Base-by-base conservation (phyloP, 129 eudicot species). In the Heracleum sosnowskyi region DNA sequence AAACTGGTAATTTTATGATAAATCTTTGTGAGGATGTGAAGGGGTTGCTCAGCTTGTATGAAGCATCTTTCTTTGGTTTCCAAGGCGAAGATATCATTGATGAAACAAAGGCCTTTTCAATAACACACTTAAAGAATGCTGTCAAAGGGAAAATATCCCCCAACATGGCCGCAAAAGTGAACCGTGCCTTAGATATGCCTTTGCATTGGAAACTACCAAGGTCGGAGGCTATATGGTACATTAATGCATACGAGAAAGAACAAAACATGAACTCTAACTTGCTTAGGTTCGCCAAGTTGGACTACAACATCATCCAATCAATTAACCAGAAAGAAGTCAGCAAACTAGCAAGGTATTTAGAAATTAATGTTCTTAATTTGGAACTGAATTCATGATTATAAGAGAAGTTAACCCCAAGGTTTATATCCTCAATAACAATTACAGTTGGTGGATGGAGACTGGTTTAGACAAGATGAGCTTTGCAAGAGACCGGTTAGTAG, bases 21-120 rank as follows among this genome's bases (percentile, higher is more conserved):
- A 24, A n/a, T 22, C 74, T 78, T 1, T 2, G 42, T 11, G 81
- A 64, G 45, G 81, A 78, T 62, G 63, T 28, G 12, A 63, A 64
- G 60, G 81, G 74, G 7, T 7, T 78, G 81, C 40, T 78, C 8
- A 37, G 75, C 34, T 78, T 78, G 75, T 78, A 78, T 34, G 81
- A 78, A 41, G 81, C 75, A 28, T 63, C 81, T 40, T 64, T 37
- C 40, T 45, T 64, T 28, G 51, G 74, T 1, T 28, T 42, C 17
- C 17, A 41, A 6, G 81, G 75, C 4, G 75, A 70, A 70, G 75
- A 70, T 18, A 37, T 70, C 45, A 70, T 70, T 70, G 75, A 70
- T 70, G 46, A 37, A 40, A 47, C 75, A 24, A 70, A 37, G 75
- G 75, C 75, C 46, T 37, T 70, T 35, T 8, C 75, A 33, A 9